These are phyloP conservation scores for Wilcoxina mikolae DNA, from an alignment of 495 filamentous ascomycete genomes.

Conservation along the genomic window DNA sequence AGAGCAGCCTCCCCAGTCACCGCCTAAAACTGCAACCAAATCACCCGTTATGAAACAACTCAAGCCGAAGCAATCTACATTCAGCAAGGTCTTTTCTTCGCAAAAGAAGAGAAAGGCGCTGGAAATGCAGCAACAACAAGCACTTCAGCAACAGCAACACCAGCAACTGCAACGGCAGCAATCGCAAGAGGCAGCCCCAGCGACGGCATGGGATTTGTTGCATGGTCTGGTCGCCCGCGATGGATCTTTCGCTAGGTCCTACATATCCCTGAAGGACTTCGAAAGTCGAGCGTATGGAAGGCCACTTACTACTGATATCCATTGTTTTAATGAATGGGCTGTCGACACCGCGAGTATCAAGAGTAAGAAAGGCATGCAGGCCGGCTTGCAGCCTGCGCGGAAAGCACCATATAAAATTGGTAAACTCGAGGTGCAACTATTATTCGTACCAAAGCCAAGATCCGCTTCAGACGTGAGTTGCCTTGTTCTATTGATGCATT, in stretches of 20 bases:
- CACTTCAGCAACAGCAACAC: constrained; percentile 24
- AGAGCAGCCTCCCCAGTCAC: constrained; percentile 51
- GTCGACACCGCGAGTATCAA: constrained; percentile 72
- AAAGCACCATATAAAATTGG: constrained; percentile 87
- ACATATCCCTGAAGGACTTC: constrained; percentile 83
- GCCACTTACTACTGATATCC: constrained; percentile 70
- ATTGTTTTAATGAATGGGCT: constrained; percentile 97
- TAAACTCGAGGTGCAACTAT: constrained; percentile 78
- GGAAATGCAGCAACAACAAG: constrained; percentile 52
- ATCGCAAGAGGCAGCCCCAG: constrained; percentile 46
- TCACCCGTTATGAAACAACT: constrained; percentile 32
- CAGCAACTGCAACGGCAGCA: constrained; percentile 57
- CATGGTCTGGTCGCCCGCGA: constrained; percentile 74
- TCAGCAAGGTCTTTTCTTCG: constrained; percentile 81
- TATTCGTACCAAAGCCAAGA: constrained; percentile 87
- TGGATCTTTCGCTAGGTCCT: constrained; percentile 84
- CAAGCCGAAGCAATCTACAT: constrained; percentile 62
- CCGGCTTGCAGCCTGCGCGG: constrained; percentile 41
- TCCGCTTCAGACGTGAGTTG: constrained; percentile 55
- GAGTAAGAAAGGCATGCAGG: constrained; percentile 62
- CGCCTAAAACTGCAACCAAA: constrained; percentile 44
- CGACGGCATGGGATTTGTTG: constrained; percentile 69
- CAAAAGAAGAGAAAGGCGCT: constrained; percentile 91
- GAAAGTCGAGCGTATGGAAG: constrained; percentile 73
- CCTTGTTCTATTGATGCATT: not conserved